Base-by-base conservation (phyloP, 257 asterid genomes). In the Scutellaria minor region DNA sequence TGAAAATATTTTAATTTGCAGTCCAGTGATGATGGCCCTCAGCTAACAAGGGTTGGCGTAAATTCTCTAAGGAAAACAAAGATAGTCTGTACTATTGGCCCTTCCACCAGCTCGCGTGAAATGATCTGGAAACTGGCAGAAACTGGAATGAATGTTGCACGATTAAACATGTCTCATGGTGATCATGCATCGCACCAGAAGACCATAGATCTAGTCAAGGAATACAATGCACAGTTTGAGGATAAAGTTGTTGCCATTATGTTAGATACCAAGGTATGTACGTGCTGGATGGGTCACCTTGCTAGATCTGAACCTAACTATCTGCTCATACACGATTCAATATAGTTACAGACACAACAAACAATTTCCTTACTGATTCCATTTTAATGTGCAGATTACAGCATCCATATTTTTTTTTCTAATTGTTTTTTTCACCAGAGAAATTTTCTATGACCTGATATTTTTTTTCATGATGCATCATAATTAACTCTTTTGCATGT, bases 61-160 rank as follows among this genome's bases (percentile, higher is more conserved):
- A 80, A 79, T 76, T 69, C 85, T 74, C 85, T 57, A 72, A 86
- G 98, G 56, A 94, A 91, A 86, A 94, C 99, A n/a, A 94, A 94
- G 86, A 91, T 94, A 44, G 87, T 95, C 41, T 92, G 98, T 62
- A 92, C 99, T 1, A 92, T 95, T 70, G 99, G 99, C 48, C 99
- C 99, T 78, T 92, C 99, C 41, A 85, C 94, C 55, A 95, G 97
- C 88, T 88, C 99, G 7, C 89, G 90, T 12, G 99, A 95, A 58
- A 95, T 92, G 99, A 95, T 95, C 71, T 88, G 99, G 99, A 95
- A 92, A 78, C 80, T 95, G 78, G 99, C 98, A 15, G 97, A 95
- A 77, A 76, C 86, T 64, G 99, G 99, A 82, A 95, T 95, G 99
- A 90, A 91, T 44, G 99, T 95, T 71, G 98, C 99, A 15, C 99